Evolutionary conservation across 495 filamentous ascomycete species (phyloP), one percentile per base, ranked within the genome.

Genomic region (Daldinia grandis): DNA sequence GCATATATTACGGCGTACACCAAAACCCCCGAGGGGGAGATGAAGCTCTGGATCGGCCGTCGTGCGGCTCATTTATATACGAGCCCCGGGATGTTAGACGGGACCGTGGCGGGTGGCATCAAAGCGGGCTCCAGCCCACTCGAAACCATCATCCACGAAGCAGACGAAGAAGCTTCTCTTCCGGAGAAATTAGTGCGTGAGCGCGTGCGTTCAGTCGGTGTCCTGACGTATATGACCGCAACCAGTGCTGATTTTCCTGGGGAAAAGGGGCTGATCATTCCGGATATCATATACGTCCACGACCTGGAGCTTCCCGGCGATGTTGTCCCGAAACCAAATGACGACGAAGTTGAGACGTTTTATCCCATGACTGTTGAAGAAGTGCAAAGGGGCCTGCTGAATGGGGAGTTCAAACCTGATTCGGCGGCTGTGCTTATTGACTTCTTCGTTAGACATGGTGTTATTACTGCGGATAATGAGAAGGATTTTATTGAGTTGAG

Each of bases 71-170:
- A 78, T 19, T 79, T 86, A 49, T 81, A 81, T 49, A 87, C 83
- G 0, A 87, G 82, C 57, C 85, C 86, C 1, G 78, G 79, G 5
- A 81, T 81, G 80, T 81, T 90, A 5, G 87, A 89, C 73, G 79
- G 71, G 1, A 83, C 86, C 0, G 87, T 89, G 0, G 88, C 84
- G 5, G 87, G 87, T 7, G 86, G 86, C 10, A 74, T 89, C 4
- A 73, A 74, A 12, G 71, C 80, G 1, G 80, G 79, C 0, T 74
- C 80, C 28, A 69, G 66, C 1, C 84, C 87, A 1, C 72, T 82
- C 15, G 81, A 84, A 1, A 84, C 82, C 58, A 76, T 88, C n/a
- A 67, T 88, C 15, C 76, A 77, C n/a, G 87, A 88, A 64, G 81
- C 85, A 0, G 76, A 75, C 28, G 87, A 90, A 72, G 87, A 90